Conservation (phyloP, 345 rosid genomes). For the Anacardium occidentale region DNA sequence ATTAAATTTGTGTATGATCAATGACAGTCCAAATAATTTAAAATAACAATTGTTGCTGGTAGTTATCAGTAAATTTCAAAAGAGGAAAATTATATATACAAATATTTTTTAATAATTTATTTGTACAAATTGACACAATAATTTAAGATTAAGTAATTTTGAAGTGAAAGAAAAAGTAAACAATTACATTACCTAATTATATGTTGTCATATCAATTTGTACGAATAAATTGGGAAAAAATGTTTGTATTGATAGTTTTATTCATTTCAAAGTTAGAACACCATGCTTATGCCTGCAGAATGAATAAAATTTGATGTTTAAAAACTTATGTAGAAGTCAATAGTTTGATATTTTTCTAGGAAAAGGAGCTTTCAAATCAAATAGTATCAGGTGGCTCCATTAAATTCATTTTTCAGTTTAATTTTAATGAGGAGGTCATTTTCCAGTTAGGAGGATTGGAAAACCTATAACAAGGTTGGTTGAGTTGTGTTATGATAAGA, state of each 20-base stretch:
- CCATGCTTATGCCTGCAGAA: neutral
- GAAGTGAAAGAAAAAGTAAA: no score
- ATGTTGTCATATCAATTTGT: neutral
- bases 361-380: neutral
- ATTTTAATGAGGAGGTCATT: neutral
- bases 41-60: no score
- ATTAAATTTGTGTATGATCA: no score
- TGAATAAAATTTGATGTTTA: neutral
- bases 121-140: no score
- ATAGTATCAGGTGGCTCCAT: neutral
- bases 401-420: neutral
- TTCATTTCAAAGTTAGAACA: neutral
- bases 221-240: neutral
- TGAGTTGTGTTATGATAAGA: neutral
- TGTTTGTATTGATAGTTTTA: neutral
- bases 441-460: neutral
- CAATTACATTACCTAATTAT: no score
- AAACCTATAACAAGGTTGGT: neutral
- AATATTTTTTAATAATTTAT: no score
- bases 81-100: no score
- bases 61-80: no score
- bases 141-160: no score
- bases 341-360: neutral
- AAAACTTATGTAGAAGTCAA: neutral
- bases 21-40: no score